phyloP scores from a whole-genome alignment of 2,329 filamentous ascomycete species.

The Acrodontium crateriforme region DNA sequence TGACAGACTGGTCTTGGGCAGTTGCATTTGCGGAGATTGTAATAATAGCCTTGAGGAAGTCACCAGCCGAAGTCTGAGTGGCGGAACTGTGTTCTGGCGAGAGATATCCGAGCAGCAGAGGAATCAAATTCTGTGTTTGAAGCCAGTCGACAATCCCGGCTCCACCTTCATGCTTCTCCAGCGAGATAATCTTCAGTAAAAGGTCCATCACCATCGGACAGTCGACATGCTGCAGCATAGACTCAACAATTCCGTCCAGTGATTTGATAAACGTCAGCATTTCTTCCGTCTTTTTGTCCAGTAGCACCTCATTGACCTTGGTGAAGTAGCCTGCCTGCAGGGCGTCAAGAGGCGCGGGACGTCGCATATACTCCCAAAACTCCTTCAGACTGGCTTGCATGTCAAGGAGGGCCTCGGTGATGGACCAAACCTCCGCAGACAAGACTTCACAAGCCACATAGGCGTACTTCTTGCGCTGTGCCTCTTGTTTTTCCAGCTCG shows the following conservation, averaged over 20 bases:
- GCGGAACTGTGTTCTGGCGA: constrained; percentile 73
- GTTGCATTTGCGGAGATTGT: constrained; percentile 97
- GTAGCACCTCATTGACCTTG: constrained; percentile 93
- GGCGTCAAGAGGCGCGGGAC: constrained; percentile 74
- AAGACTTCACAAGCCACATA: constrained; percentile 88
- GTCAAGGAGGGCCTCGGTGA: constrained; percentile 82
- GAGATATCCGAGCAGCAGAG: constrained; percentile 72
- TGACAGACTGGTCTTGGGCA: constrained; percentile 96
- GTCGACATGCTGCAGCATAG: constrained; percentile 86
- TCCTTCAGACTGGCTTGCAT: constrained; percentile 62
- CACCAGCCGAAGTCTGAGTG: constrained; percentile 89
- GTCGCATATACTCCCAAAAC: constrained; percentile 84
- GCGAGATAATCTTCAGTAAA: constrained; percentile 86
- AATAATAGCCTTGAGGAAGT: constrained; percentile 97
- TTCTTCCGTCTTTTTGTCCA: constrained; percentile 95
- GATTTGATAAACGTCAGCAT: constrained; percentile 86
- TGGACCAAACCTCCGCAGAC: constrained; percentile 92
- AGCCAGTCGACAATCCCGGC: constrained; percentile 96
- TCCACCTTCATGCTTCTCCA: constrained; percentile 83
- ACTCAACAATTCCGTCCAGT: constrained; percentile 64
- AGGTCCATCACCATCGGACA: constrained; percentile 98
- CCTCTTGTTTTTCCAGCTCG: constrained; percentile 63
- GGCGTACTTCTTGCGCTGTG: constrained; percentile 83
- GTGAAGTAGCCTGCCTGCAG: constrained; percentile 96
- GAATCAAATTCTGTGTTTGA: constrained; percentile 76